phyloP scores from a whole-genome alignment of 345 rosid genomes.

The Sisymbrium altissimum region DNA sequence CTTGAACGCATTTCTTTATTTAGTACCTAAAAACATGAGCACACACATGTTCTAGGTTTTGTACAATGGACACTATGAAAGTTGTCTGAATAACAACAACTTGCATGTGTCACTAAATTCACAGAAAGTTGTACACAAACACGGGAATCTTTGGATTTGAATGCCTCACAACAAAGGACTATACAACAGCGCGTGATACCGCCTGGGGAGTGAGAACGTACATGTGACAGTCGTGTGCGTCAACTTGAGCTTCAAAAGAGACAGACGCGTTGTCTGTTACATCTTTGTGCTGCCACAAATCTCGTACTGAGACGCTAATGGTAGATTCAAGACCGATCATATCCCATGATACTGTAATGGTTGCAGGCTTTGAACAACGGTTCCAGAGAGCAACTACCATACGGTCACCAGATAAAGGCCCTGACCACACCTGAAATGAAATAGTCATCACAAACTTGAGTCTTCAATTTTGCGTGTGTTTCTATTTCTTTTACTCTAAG shows the following conservation, averaged over 20 bases:
- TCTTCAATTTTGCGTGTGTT: background rate
- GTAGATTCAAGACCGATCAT: constrained; percentile 69
- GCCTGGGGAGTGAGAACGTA: constrained; percentile 60
- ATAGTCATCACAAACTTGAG: background rate
- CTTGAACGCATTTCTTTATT: background rate
- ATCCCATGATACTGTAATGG: constrained; percentile 69
- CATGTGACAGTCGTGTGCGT: constrained; percentile 64
- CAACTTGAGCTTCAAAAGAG: constrained; percentile 59
- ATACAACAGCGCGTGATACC: constrained; percentile 36
- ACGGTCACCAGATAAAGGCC: constrained; percentile 76
- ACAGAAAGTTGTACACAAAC: background rate
- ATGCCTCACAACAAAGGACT: constrained; percentile 10
- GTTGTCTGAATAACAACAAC: background rate
- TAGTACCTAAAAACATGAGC: background rate
- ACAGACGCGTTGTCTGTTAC: constrained; percentile 46
- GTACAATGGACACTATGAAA: background rate
- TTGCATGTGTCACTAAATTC: background rate
- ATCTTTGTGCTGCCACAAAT: constrained; percentile 79
- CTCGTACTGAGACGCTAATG: constrained; percentile 64
- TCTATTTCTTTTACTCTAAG: background rate
- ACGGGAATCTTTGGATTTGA: background rate
- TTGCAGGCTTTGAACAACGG: constrained; percentile 63
- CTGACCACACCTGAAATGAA: constrained; percentile 79
- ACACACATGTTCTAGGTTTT: constrained; percentile 13
- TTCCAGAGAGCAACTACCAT: constrained; percentile 87